phyloP scores from a whole-genome alignment of 2,329 filamentous ascomycete genomes.

The Pyrenochaeta sp. region DNA sequence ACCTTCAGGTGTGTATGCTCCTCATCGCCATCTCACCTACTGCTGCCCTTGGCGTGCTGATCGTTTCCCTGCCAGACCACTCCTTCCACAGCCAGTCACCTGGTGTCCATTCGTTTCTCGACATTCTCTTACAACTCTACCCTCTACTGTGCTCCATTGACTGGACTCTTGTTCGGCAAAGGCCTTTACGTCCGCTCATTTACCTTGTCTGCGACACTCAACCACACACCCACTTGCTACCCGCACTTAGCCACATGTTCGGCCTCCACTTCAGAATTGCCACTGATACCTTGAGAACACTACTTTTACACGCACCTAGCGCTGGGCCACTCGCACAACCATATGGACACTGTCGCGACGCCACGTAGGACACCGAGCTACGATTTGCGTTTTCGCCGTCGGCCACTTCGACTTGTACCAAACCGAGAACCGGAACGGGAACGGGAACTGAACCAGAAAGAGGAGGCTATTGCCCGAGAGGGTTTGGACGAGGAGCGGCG shows the following conservation, averaged over 20 bases:
- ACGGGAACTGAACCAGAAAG: conserved; percentile 10
- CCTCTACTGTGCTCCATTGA: conserved; percentile 43
- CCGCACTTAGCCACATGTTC: conserved; percentile 40
- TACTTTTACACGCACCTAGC: conserved; percentile 24
- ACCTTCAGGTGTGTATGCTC: conserved; percentile 35
- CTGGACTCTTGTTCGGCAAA: conserved; percentile 40
- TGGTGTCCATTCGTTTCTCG: conserved; percentile 55
- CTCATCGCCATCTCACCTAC: conserved; percentile 21
- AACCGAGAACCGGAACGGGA: conserved; percentile 9
- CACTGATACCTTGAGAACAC: conserved; percentile 30
- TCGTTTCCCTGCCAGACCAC: conserved; percentile 32
- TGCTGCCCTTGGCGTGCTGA: conserved; percentile 34
- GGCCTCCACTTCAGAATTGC: conserved; percentile 24
- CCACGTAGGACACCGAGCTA: conserved; percentile 35
- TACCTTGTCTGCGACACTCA: conserved; percentile 17
- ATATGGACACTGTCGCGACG: conserved; percentile 40
- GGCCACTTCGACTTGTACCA: conserved; percentile 18
- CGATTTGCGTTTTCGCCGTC: conserved; percentile 34
- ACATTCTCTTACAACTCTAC: conserved; percentile 36
- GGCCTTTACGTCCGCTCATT: conserved; percentile 45
- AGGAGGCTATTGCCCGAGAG: conserved; percentile 14
- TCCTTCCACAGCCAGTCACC: conserved; percentile 44
- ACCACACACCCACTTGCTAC: conserved; percentile 33
- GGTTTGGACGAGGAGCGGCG: conserved; percentile 25
- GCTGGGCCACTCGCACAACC: conserved; percentile 12